These are phyloP conservation scores for Allantophomopsis cytisporea DNA, from an alignment of 2,329 filamentous ascomycete genomes.

Conservation along the genomic window DNA sequence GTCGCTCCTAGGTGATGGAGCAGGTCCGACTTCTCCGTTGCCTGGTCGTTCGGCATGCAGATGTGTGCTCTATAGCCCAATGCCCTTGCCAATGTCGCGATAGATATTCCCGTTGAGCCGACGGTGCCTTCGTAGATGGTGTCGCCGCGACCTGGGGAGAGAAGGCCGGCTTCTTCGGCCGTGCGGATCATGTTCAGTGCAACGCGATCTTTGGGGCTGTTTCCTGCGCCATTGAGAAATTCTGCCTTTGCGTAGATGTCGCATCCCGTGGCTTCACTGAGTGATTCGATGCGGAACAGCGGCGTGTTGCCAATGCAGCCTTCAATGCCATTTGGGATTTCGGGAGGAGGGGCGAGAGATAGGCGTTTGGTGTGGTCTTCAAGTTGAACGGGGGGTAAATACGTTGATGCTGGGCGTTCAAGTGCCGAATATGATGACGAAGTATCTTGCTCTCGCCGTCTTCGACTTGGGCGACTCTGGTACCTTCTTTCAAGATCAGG, in stretches of 20 bases:
- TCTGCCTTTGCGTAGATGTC: constrained; percentile 89
- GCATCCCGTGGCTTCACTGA: constrained; percentile 78
- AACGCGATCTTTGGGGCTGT: constrained; percentile 89
- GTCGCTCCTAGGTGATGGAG: constrained; percentile 79
- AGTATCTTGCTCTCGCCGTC: constrained; percentile 6
- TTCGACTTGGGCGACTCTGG: constrained; percentile 25
- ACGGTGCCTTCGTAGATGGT: constrained; percentile 97
- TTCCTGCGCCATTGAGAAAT: constrained; percentile 89
- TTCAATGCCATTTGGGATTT: constrained; percentile 68
- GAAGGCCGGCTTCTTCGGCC: constrained; percentile 65
- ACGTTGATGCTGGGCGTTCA: constrained; percentile 13
- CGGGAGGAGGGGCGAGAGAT: constrained; percentile 9
- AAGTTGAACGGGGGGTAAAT: constrained; percentile 30
- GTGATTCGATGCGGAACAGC: constrained; percentile 69
- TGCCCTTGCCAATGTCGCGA: constrained; percentile 79
- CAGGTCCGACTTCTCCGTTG: constrained; percentile 76
- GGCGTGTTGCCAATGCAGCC: constrained; percentile 90
- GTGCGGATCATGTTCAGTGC: constrained; percentile 77
- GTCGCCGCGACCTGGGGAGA: constrained; percentile 72
- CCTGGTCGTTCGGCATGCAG: constrained; percentile 92
- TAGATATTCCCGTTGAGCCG: constrained; percentile 88
- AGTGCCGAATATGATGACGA: constrained; percentile 7
- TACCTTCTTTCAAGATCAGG: constrained; percentile 58
- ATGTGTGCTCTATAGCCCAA: constrained; percentile 88
- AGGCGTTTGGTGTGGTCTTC: constrained; percentile 36